These are phyloP conservation scores for Odontarrhena argentea DNA, from an alignment of 345 rosid species.

Conservation along the genomic window DNA sequence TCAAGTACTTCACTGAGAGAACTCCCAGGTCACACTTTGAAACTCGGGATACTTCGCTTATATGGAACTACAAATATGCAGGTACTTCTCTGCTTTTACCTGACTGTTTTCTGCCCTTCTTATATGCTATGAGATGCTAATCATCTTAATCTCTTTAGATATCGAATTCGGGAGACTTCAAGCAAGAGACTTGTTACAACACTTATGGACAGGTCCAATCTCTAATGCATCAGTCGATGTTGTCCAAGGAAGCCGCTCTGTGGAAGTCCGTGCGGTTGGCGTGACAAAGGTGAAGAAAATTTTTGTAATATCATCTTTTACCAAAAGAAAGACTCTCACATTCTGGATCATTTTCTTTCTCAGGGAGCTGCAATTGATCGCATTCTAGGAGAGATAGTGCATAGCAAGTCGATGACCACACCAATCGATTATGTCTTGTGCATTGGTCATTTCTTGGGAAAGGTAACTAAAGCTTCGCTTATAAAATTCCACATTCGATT, in stretches of 20 bases:
- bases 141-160: constrained; percentile 51
- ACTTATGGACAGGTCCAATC: constrained; percentile 99
- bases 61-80: constrained; percentile 99
- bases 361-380: constrained; percentile 99
- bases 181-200: constrained; percentile 98
- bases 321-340: constrained; percentile 7
- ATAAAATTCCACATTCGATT: not conserved
- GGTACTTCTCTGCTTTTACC: constrained; percentile 47
- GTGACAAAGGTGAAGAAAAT: constrained; percentile 75
- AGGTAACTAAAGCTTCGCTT: constrained; percentile 50
- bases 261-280: constrained; percentile 97
- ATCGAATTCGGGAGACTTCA: constrained; percentile 95
- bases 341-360: constrained; percentile 19
- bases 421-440: constrained; percentile 96
- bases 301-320: not conserved
- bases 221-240: constrained; percentile 99
- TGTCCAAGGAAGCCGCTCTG: constrained; percentile 95
- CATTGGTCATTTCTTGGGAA: constrained; percentile 94
- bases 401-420: constrained; percentile 82
- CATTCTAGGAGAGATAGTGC: constrained; percentile 94
- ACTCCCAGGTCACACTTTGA: constrained; percentile 96
- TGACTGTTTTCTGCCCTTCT: constrained; percentile 9
- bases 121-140: not conserved
- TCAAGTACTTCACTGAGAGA: constrained; percentile 92
- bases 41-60: constrained; percentile 83